Conservation (phyloP, 2,329 filamentous ascomycete species). For the Penicillium occitanis region DNA sequence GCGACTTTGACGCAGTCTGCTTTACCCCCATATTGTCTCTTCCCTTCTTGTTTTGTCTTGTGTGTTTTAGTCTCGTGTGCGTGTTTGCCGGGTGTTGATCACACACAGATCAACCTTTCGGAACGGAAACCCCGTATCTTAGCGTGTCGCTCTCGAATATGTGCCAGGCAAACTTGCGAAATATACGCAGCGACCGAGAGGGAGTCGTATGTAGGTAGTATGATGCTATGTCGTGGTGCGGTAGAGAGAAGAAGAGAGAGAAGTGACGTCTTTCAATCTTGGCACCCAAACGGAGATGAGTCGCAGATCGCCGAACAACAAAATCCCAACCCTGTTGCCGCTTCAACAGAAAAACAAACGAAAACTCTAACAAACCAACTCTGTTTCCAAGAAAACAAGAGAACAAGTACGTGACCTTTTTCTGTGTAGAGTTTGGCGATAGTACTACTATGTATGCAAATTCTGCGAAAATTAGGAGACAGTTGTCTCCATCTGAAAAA, state of each 20-base stretch:
- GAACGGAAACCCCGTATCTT: not conserved
- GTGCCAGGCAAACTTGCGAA: not conserved
- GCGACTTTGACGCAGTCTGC: not conserved
- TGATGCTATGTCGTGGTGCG: not conserved
- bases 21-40: not conserved
- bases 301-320: conserved; percentile 12
- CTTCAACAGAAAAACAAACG: not conserved
- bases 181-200: not conserved
- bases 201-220: not conserved
- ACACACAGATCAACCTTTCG: not conserved
- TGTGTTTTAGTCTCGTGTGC: not conserved
- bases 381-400: not conserved
- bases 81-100: not conserved
- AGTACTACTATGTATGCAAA: not conserved
- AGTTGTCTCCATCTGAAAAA: not conserved
- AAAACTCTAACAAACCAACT: not conserved
- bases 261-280: conserved; percentile 12
- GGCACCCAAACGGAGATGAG: not conserved
- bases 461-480: not conserved
- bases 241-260: not conserved
- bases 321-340: not conserved
- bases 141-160: not conserved
- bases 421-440: not conserved
- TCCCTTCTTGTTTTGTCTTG: not conserved
- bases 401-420: not conserved